phyloP scores from a whole-genome alignment of 2,329 filamentous ascomycete genomes.

The Botrytis fabae region DNA sequence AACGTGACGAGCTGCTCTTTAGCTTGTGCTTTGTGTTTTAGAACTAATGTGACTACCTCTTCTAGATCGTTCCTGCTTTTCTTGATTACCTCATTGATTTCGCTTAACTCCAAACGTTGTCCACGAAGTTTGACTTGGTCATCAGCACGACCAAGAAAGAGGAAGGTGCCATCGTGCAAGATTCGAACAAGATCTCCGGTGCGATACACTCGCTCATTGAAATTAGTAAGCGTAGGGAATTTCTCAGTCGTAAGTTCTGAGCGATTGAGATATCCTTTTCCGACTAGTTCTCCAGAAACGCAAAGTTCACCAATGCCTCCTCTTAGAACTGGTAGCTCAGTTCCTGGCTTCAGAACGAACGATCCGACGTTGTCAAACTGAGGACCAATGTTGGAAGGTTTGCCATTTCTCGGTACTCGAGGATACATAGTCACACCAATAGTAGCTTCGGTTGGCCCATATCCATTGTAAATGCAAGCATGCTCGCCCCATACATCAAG shows the following conservation, averaged over 20 bases:
- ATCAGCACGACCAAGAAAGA: constrained; percentile 84
- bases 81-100: constrained; percentile 84
- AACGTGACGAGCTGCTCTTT: constrained; percentile 85
- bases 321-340: constrained; percentile 68
- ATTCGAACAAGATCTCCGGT: constrained; percentile 87
- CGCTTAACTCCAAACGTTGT: constrained; percentile 83
- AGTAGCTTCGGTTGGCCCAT: constrained; percentile 89
- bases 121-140: constrained; percentile 91
- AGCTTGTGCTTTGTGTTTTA: constrained; percentile 68
- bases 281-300: constrained; percentile 82
- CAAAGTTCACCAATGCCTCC: constrained; percentile 87
- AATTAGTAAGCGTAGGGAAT: constrained; percentile 65
- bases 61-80: constrained; percentile 57
- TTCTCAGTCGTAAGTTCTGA: constrained; percentile 73
- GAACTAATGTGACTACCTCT: constrained; percentile 74
- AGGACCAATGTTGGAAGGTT: constrained; percentile 82
- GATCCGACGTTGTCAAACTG: constrained; percentile 88
- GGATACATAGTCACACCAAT: constrained; percentile 90
- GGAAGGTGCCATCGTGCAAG: constrained; percentile 76
- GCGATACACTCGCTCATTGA: constrained; percentile 69
- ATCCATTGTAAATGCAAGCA: constrained; percentile 85
- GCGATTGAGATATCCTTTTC: constrained; percentile 83
- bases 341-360: constrained; percentile 71
- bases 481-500: constrained; percentile 80
- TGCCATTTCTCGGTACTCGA: constrained; percentile 74